Base-by-base conservation (phyloP, 2,329 filamentous ascomycete species). In the Cercospora sp. region DNA sequence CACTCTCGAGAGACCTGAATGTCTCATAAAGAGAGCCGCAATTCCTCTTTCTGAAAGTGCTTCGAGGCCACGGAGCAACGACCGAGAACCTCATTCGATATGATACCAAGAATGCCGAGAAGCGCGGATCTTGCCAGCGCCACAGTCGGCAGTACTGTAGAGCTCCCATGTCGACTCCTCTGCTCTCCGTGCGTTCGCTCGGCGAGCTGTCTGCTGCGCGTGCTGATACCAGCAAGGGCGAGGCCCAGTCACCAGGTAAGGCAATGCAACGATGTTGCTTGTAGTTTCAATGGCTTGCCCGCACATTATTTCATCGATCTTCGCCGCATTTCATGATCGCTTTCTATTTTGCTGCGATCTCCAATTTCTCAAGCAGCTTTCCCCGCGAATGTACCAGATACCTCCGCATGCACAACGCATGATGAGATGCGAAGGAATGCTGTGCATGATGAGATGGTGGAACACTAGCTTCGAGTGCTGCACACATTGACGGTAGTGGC, bases 251-350 rank as follows among this genome's bases (percentile, higher is more conserved):
- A 37, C 55, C 55, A 59, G 28, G 55, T 59, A 59, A 37, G 12
- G 55, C 55, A 21, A 59, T 32, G 30, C 55, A 59, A 37, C 55
- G 55, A 59, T 59, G 13, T 59, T 59, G 55, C 55, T 59, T 59
- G 55, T 32, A 7, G 18, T 26, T 30, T 28, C 26, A 12, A 53
- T 24, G 30, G 30, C 55, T 37, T 18, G 9, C 28, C 30, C 55
- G 18, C 30, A 37, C 13, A 59, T 21, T 28, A 34, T 18, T 7
- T 21, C 7, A 9, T 37, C 55, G 55, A 59, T 59, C 32, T 34
- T 21, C 16, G 28, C 28, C 30, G 55, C 55, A 37, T 37, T 37
- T 32, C 16, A 59, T 55, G 49, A 55, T 55, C 49, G 24, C 21
- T 6, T 55, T 55, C 49, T 26, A 10, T 26, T 16, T 28, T 13